phyloP scores from a whole-genome alignment of 805 yeast species.

The Scheffersomyces ergatensis region DNA sequence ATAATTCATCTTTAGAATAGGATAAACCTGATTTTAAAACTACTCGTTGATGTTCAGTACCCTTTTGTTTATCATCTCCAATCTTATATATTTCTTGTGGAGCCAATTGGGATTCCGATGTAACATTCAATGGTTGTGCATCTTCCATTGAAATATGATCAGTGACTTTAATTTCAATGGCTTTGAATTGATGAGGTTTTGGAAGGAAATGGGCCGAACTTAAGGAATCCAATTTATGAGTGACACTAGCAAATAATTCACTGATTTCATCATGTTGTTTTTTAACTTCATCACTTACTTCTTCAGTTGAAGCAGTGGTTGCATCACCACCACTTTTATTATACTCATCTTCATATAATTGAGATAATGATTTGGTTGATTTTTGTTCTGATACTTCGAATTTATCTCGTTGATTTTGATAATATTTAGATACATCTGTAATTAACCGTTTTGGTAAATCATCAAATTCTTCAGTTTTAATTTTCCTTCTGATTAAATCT shows the following conservation, averaged over 20 bases:
- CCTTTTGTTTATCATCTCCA: constrained; percentile 33
- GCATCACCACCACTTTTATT: constrained; percentile 31
- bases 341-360: constrained; percentile 85
- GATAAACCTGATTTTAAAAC: constrained; percentile 74
- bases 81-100: constrained; percentile 88
- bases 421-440: constrained; percentile 61
- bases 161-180: constrained; percentile 71
- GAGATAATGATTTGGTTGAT: constrained; percentile 85
- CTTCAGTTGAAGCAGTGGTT: constrained; percentile 28
- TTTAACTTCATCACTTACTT: constrained; percentile 60
- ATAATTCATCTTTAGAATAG: constrained; percentile 76
- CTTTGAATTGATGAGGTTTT: constrained; percentile 71
- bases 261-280: constrained; percentile 77
- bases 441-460: constrained; percentile 76
- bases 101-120: constrained; percentile 74
- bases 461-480: constrained; percentile 73
- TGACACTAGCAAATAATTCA: constrained; percentile 58
- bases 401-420: constrained; percentile 28
- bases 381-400: constrained; percentile 80
- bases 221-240: constrained; percentile 77
- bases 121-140: constrained; percentile 86
- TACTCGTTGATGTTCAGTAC: constrained; percentile 38
- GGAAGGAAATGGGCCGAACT: constrained; percentile 96
- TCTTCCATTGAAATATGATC: constrained; percentile 81
- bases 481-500: constrained; percentile 82